Conservation (phyloP, 257 asterid genomes). For the Salvia splendens region DNA sequence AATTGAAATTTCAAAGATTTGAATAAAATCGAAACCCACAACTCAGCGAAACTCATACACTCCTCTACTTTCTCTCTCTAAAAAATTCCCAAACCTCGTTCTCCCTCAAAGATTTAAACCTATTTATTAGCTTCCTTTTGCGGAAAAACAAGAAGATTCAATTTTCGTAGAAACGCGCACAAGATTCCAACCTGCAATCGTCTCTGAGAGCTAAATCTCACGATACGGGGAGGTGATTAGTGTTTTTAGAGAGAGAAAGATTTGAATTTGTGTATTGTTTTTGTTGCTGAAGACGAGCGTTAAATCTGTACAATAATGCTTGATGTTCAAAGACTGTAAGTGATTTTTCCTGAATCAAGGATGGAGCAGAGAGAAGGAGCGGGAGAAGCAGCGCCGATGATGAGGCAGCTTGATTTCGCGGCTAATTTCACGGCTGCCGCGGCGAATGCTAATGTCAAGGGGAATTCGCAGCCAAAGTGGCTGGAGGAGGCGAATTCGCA, state of each 20-base stretch:
- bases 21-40: conserved; percentile 14
- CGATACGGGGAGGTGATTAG: conserved; percentile 21
- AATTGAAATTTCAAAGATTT: conserved; percentile 38
- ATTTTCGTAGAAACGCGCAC: conserved; percentile 15
- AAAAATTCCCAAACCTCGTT: conserved; percentile 30
- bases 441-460: conserved; percentile 30
- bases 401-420: conserved; percentile 67
- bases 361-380: conserved; percentile 54
- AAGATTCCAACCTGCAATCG: neutral
- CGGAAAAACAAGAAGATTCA: conserved; percentile 11
- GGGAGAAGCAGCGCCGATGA: conserved; percentile 39
- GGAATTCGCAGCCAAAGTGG: conserved; percentile 51
- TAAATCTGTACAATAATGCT: conserved; percentile 20
- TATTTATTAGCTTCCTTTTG: conserved; percentile 15
- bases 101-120: conserved; percentile 11
- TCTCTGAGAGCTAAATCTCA: conserved; percentile 2
- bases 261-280: conserved; percentile 22
- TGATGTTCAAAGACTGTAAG: conserved; percentile 7
- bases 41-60: conserved; percentile 16
- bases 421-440: conserved; percentile 29
- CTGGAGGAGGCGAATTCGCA: conserved; percentile 41
- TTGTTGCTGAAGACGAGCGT: conserved; percentile 12
- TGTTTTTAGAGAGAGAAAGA: conserved; percentile 3
- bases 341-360: conserved; percentile 20
- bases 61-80: conserved; percentile 36